Conservation (phyloP, 73 alveolate genomes). For the Stentor coeruleus region DNA sequence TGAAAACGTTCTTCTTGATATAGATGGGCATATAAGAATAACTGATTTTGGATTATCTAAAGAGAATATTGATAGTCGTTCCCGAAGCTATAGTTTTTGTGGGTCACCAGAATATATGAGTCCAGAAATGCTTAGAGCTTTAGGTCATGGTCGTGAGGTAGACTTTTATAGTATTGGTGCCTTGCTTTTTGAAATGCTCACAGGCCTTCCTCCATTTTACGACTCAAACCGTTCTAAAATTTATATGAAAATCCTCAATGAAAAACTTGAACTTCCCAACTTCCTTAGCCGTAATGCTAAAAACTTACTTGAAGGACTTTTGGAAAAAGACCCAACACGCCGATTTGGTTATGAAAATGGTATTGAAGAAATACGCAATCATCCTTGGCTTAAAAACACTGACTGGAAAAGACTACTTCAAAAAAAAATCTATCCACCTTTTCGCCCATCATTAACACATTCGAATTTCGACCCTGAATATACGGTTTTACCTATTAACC, state of each 20-base stretch:
- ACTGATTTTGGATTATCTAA: constrained; percentile 52
- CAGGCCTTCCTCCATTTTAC: constrained; percentile 57
- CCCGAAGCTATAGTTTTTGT: constrained; percentile 43
- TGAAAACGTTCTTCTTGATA: constrained; percentile 43
- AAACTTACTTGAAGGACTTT: neutral
- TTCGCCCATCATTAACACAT: constrained; percentile 36
- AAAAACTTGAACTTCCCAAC: constrained; percentile 29
- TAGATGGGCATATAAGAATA: constrained; percentile 39
- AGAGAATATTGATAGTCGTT: constrained; percentile 5
- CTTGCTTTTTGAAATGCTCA: constrained; percentile 51
- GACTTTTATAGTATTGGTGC: constrained; percentile 61
- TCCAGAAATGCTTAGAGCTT: constrained; percentile 47
- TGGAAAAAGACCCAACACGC: constrained; percentile 64
- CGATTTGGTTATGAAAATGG: constrained; percentile 77
- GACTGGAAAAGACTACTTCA: constrained; percentile 54
- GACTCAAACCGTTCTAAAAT: constrained; percentile 27
- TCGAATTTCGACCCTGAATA: constrained; percentile 49
- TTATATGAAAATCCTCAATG: constrained; percentile 31
- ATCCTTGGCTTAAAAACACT: constrained; percentile 77
- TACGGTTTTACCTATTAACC: constrained; percentile 31
- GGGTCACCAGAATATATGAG: constrained; percentile 51
- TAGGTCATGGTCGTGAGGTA: constrained; percentile 45
- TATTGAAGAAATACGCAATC: constrained; percentile 70
- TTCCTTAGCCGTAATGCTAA: too few species aligned
- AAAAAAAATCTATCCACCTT: constrained; percentile 50